A percentile compares a stretch with the other conserved stretches of the same genome.
phyloP scores from a whole-genome alignment of 2,329 filamentous ascomycete species.

The Corynespora cassiicola region DNA sequence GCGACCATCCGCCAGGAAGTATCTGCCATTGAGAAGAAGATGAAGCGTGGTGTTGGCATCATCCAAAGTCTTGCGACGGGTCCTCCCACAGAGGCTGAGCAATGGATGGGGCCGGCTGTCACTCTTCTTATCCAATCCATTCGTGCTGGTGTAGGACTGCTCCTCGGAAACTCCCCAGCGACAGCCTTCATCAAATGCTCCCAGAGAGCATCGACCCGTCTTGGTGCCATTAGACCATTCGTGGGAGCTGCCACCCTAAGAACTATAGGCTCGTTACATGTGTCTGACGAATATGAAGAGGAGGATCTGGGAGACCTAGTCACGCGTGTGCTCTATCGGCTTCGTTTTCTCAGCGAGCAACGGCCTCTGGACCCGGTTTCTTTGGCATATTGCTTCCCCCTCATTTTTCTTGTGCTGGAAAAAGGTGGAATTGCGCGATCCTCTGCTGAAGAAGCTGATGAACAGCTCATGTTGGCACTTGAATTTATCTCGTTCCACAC shows the following conservation, averaged over 20 bases:
- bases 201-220: conserved; percentile 73
- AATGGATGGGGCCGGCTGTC: conserved; percentile 88
- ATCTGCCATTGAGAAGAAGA: conserved; percentile 69
- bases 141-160: conserved; percentile 78
- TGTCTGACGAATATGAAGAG: conserved; percentile 74
- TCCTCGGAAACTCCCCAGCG: conserved; percentile 81
- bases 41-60: conserved; percentile 85
- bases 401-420: conserved; percentile 79
- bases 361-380: conserved; percentile 91
- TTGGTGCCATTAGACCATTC: conserved; percentile 80
- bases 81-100: conserved; percentile 84
- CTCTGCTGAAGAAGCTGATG: conserved; percentile 77
- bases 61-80: conserved; percentile 82
- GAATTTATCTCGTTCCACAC: conserved; percentile 92
- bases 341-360: conserved; percentile 90
- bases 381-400: conserved; percentile 83
- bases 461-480: conserved; percentile 86
- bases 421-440: conserved; percentile 77
- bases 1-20: conserved; percentile 78
- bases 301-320: conserved; percentile 84
- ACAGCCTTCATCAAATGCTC: conserved; percentile 81
- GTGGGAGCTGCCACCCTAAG: conserved; percentile 87
- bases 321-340: conserved; percentile 86
- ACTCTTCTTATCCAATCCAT: conserved; percentile 75
- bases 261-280: conserved; percentile 73